Evolutionary conservation across 108 stramenopile genomes (phyloP).

Genomic region (Hondaea fermentalgiana): DNA sequence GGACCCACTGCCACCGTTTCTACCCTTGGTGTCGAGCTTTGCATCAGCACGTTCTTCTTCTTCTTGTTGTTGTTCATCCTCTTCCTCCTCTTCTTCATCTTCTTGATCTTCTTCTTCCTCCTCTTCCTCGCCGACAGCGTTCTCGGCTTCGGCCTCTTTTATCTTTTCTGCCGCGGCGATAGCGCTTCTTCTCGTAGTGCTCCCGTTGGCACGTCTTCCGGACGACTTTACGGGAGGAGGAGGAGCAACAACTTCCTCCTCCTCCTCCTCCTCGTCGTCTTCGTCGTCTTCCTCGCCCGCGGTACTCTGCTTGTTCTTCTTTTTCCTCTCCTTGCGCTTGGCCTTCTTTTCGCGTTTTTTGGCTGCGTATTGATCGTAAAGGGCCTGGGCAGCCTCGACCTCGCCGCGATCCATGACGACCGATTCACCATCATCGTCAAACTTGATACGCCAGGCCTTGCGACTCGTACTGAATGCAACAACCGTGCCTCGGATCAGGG

Average conservation of each 20-base stretch:
- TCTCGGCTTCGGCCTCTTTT: no score
- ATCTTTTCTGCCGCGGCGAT: no score
- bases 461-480: not conserved
- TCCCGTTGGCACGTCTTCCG: no score
- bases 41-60: no score
- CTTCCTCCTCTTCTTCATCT: no score
- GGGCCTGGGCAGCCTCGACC: not conserved
- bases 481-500: not conserved
- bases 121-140: no score
- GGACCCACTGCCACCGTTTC: no score
- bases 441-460: not conserved
- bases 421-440: not conserved
- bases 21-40: no score
- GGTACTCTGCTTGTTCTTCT: not conserved
- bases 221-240: not conserved
- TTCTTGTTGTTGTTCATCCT: no score
- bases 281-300: conserved; percentile 18
- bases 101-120: no score
- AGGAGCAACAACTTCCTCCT: not conserved
- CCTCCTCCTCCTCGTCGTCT: not conserved
- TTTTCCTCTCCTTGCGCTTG: not conserved
- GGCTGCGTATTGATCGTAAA: not conserved
- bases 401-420: not conserved
- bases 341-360: not conserved
- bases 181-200: not conserved